Conservation (phyloP, 129 eudicot genomes). For the Escallonia herrerae region DNA sequence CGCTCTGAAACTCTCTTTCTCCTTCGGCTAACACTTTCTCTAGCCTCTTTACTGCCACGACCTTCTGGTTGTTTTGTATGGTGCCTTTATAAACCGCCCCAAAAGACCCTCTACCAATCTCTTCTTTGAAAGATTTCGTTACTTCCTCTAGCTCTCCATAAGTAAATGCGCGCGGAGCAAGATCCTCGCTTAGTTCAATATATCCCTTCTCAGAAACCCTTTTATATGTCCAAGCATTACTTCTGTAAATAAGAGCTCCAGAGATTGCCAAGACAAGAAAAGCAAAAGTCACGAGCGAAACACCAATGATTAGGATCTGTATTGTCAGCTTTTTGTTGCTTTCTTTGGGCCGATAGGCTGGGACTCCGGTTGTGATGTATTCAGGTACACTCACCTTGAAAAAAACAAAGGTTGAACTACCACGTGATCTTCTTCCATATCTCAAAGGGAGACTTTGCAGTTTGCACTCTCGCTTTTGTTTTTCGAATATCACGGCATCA, state of each 20-base stretch:
- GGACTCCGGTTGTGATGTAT: not conserved
- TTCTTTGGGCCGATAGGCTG: not conserved
- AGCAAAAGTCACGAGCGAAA: not conserved
- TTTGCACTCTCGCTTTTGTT: slow-evolving; percentile 3
- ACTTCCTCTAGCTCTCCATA: slow-evolving; percentile 26
- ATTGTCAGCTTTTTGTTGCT: not conserved
- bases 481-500: slow-evolving; percentile 22
- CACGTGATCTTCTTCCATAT: not conserved
- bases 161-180: slow-evolving; percentile 14
- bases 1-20: slow-evolving; percentile 33
- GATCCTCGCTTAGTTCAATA: not conserved
- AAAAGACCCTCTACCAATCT: slow-evolving; percentile 32
- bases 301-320: slow-evolving; percentile 13
- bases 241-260: slow-evolving; percentile 1
- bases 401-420: slow-evolving; percentile 7
- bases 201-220: not conserved
- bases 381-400: not conserved
- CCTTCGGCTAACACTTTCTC: slow-evolving; percentile 14
- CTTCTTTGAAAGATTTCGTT: slow-evolving; percentile 28
- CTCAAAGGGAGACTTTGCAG: slow-evolving; percentile 31
- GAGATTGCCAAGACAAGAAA: slow-evolving; percentile 3
- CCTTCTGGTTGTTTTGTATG: slow-evolving; percentile 13
- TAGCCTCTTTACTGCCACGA: slow-evolving; percentile 35
- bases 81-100: slow-evolving; percentile 38
- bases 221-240: not conserved